A percentile compares a stretch with the other conserved stretches of the same genome.
phyloP scores from a whole-genome alignment of 768 basidiomycete genomes.

The Rhizopogon vinicolor region DNA sequence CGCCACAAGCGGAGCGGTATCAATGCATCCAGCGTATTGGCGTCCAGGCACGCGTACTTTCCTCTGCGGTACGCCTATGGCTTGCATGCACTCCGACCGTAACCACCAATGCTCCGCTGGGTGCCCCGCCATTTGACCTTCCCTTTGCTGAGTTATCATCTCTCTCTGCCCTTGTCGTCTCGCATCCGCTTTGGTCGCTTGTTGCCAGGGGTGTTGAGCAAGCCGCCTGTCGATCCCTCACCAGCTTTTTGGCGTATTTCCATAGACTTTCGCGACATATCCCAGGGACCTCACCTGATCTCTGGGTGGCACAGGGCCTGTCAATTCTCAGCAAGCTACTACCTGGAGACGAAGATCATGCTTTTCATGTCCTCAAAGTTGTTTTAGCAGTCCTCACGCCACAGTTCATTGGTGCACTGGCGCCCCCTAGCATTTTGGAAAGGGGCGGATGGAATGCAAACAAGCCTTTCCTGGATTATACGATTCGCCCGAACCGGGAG shows the following conservation, averaged over 20 bases:
- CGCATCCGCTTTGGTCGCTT: slow-evolving; percentile 47
- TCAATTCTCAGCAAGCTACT: slow-evolving; percentile 49
- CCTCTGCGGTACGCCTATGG: slow-evolving; percentile 57
- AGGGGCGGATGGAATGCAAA: slow-evolving; percentile 38
- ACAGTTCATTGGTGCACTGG: slow-evolving; percentile 12
- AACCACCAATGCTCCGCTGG: slow-evolving; percentile 29
- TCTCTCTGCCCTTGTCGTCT: slow-evolving; percentile 44
- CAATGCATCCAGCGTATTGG: slow-evolving; percentile 26
- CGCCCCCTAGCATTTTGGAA: slow-evolving; percentile 43
- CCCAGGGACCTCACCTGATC: slow-evolving; percentile 48
- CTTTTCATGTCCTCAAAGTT: slow-evolving; percentile 32
- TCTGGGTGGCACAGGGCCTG: slow-evolving; percentile 68
- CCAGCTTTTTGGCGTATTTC: slow-evolving; percentile 48
- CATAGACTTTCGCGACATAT: slow-evolving; percentile 55
- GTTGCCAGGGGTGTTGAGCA: neutral
- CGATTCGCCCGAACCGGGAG: slow-evolving; percentile 37
- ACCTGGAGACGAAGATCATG: slow-evolving; percentile 73
- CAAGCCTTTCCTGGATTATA: slow-evolving; percentile 54
- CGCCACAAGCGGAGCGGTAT: neutral
- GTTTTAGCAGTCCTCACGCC: slow-evolving; percentile 14
- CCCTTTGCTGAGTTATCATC: slow-evolving; percentile 55
- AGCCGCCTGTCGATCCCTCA: slow-evolving; percentile 41
- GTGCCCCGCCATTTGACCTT: slow-evolving; percentile 54
- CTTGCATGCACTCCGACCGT: slow-evolving; percentile 51
- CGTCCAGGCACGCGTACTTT: slow-evolving; percentile 31